Conservation (phyloP, 352 stramenopile species). For the Phytophthora idaei region DNA sequence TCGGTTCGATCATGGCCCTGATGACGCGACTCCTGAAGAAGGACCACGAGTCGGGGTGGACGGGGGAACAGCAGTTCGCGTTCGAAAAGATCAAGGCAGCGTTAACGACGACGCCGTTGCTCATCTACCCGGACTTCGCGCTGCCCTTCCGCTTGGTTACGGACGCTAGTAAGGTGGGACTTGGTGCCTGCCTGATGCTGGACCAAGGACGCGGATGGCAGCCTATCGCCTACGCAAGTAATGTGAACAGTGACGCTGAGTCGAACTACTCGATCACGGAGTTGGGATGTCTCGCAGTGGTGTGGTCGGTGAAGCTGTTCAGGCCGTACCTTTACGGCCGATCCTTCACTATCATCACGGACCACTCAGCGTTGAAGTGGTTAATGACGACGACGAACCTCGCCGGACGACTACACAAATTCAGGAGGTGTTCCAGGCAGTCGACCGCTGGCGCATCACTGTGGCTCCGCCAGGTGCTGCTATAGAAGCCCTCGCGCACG, state of each 20-base stretch:
- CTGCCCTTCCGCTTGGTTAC: neutral
- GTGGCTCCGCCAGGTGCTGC: too few relatives aligned
- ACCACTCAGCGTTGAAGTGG: neutral
- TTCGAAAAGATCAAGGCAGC: too few relatives aligned
- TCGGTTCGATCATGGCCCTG: too few relatives aligned
- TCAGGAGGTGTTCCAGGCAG: too few relatives aligned
- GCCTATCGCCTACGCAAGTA: neutral
- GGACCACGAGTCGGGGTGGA: too few relatives aligned
- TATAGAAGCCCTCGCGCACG: too few relatives aligned
- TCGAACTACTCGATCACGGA: neutral
- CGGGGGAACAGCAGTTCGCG: too few relatives aligned
- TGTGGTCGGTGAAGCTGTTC: neutral
- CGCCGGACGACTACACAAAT: neutral
- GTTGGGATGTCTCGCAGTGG: neutral
- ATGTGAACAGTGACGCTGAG: neutral
- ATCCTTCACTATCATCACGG: neutral
- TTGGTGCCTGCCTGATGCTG: neutral
- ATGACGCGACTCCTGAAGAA: too few relatives aligned
- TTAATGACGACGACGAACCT: neutral
- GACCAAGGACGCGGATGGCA: neutral
- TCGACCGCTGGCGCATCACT: too few relatives aligned
- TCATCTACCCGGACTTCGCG: neutral
- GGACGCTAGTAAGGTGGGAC: neutral
- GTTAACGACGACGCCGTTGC: neutral
- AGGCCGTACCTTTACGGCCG: conserved; percentile 1